These are phyloP conservation scores for Sophora flavescens DNA, from an alignment of 306 rosid species.

Conservation along the genomic window DNA sequence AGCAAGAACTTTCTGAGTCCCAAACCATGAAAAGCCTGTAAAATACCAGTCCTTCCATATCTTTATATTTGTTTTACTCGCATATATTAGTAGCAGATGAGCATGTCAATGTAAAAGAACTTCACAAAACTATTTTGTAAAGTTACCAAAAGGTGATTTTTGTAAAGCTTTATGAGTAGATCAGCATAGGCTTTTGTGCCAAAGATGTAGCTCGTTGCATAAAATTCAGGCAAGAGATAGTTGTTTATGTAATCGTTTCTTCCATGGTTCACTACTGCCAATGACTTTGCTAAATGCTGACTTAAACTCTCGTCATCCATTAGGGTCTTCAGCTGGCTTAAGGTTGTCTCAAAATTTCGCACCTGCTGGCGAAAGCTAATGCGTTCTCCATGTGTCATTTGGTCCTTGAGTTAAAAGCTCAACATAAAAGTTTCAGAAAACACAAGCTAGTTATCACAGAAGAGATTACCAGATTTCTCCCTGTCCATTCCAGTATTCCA, in stretches of 20 bases:
- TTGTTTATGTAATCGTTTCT: conserved; percentile 59
- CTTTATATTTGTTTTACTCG: neutral
- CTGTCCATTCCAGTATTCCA: conserved; percentile 53
- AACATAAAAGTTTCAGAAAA: neutral
- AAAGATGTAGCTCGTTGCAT: conserved; percentile 38
- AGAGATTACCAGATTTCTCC: conserved; percentile 43
- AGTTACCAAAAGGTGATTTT: conserved; percentile 38
- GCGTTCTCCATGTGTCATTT: conserved; percentile 46
- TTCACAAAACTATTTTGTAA: neutral
- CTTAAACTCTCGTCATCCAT: conserved; percentile 42
- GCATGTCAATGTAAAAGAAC: neutral
- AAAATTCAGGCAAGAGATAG: conserved; percentile 47
- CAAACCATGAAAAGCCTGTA: conserved; percentile 43
- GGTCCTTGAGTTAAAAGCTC: neutral
- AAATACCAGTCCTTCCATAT: too few species aligned
- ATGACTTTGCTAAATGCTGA: conserved; percentile 49
- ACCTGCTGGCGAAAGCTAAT: conserved; percentile 45
- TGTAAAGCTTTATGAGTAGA: conserved; percentile 43
- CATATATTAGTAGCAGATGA: neutral
- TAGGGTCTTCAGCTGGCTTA: conserved; percentile 44
- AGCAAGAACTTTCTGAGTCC: conserved; percentile 54
- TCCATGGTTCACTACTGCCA: conserved; percentile 41
- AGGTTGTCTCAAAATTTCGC: conserved; percentile 46
- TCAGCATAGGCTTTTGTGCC: conserved; percentile 42
- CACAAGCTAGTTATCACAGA: neutral